Evolutionary conservation across 176 grass and related monocot genomes (phyloP).

Genomic region (Triticum urartu): DNA sequence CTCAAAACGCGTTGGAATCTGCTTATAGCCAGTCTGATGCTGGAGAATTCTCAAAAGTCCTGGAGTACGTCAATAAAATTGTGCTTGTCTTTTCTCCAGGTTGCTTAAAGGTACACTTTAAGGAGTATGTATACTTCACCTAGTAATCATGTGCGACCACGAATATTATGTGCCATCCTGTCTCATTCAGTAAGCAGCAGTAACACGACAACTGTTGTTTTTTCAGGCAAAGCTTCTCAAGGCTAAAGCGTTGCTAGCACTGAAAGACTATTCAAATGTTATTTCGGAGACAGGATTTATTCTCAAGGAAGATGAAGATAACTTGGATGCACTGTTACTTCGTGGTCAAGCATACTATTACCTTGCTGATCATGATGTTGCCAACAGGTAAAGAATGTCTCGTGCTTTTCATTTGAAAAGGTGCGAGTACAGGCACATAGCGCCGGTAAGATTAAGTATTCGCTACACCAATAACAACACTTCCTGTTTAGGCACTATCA

Average conservation of each 20-base stretch:
- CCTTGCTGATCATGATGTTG: constrained; percentile 97
- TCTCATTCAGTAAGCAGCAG: background rate
- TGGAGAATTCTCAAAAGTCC: constrained; percentile 72
- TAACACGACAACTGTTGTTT: constrained; percentile 8
- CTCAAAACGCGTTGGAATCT: constrained; percentile 66
- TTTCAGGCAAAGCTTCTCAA: constrained; percentile 96
- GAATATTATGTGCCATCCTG: background rate
- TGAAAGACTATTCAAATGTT: constrained; percentile 82
- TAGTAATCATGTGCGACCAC: background rate
- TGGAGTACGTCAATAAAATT: constrained; percentile 91
- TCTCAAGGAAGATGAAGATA: constrained; percentile 98
- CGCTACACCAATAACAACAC: background rate
- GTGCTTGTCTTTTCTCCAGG: constrained; percentile 89
- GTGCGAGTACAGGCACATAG: background rate
- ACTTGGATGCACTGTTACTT: constrained; percentile 79
- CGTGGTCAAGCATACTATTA: constrained; percentile 95
- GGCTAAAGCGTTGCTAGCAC: constrained; percentile 67
- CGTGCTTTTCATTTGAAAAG: background rate
- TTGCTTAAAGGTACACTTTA: constrained; percentile 70
- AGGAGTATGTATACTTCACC: background rate
- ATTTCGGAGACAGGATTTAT: constrained; percentile 93
- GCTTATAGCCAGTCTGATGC: constrained; percentile 75
- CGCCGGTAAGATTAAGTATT: background rate
- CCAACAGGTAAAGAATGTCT: constrained; percentile 51
- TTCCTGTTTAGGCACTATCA: constrained; percentile 75